Conservation (phyloP, 495 filamentous ascomycete genomes). For the Emericellopsis terricola region DNA sequence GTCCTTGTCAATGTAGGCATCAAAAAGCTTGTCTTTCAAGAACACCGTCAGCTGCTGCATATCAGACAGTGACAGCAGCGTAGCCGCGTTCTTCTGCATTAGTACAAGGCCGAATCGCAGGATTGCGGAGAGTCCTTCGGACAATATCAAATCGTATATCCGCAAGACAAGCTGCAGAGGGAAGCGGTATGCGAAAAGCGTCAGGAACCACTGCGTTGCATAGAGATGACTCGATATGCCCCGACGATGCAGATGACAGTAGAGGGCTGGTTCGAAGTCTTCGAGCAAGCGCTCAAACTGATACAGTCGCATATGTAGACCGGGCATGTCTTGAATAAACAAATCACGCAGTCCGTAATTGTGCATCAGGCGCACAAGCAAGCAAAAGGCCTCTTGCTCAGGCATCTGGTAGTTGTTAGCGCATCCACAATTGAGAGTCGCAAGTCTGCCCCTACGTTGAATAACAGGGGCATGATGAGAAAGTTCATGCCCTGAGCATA, state of each 20-base stretch:
- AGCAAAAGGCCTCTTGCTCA: slow-evolving; percentile 88
- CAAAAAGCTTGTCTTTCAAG: slow-evolving; percentile 85
- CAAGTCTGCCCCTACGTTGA: slow-evolving; percentile 84
- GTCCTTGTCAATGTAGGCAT: slow-evolving; percentile 88
- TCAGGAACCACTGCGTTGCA: slow-evolving; percentile 97
- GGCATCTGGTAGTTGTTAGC: slow-evolving; percentile 75
- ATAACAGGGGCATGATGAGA: slow-evolving; percentile 88
- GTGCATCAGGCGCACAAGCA: slow-evolving; percentile 90
- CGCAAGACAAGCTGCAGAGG: slow-evolving; percentile 89
- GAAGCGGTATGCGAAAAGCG: slow-evolving; percentile 96
- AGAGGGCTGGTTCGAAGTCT: slow-evolving; percentile 83
- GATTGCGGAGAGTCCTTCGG: slow-evolving; percentile 83
- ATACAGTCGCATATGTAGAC: slow-evolving; percentile 80
- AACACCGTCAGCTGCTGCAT: slow-evolving; percentile 76
- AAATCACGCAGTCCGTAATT: slow-evolving; percentile 85
- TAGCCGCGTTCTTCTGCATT: slow-evolving; percentile 78
- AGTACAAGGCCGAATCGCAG: slow-evolving; percentile 85
- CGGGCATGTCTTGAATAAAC: slow-evolving; percentile 93
- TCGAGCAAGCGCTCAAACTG: slow-evolving; percentile 92
- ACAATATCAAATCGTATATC: slow-evolving; percentile 91
- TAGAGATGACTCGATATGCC: slow-evolving; percentile 84
- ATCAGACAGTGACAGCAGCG: slow-evolving; percentile 72
- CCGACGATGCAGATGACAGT: slow-evolving; percentile 81
- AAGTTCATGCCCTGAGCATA: slow-evolving; percentile 99
- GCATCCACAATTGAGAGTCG: no score